Conservation (phyloP, 1,139 yeast species). For the Geotrichum armillariae region DNA sequence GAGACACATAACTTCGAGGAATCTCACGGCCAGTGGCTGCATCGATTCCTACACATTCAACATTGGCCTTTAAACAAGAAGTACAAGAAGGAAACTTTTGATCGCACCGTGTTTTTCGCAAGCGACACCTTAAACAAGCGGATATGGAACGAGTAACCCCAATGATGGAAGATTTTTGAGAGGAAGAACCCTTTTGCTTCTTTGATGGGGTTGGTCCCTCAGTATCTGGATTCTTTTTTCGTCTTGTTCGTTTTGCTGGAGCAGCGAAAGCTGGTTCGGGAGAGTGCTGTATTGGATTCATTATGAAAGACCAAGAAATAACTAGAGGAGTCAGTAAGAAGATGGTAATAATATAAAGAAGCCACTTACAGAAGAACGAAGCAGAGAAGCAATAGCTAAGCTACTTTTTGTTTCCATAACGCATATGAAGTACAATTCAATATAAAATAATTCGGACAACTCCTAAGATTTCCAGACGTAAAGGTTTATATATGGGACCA, state of each 20-base stretch:
- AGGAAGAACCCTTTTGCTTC: conserved; percentile 3
- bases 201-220: background rate
- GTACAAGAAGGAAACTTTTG: conserved; percentile 78
- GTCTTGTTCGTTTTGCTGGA: conserved; percentile 4
- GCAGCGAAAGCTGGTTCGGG: background rate
- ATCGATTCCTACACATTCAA: conserved; percentile 78
- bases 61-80: conserved; percentile 67
- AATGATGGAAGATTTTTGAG: conserved; percentile 13
- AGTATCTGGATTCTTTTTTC: background rate
- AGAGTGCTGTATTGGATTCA: background rate
- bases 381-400: too few relatives aligned
- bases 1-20: conserved; percentile 79
- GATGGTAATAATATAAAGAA: too few relatives aligned
- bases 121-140: conserved; percentile 82
- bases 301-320: background rate
- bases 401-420: too few relatives aligned
- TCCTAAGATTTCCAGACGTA: too few relatives aligned
- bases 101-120: conserved; percentile 79
- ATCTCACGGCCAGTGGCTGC: conserved; percentile 86
- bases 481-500: too few relatives aligned
- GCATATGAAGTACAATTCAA: too few relatives aligned
- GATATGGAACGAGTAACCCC: conserved; percentile 46
- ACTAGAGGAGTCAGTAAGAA: too few relatives aligned
- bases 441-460: too few relatives aligned
- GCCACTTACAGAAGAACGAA: too few relatives aligned